phyloP scores from a whole-genome alignment of 139 green algal species.

The Gonium pectorale region DNA sequence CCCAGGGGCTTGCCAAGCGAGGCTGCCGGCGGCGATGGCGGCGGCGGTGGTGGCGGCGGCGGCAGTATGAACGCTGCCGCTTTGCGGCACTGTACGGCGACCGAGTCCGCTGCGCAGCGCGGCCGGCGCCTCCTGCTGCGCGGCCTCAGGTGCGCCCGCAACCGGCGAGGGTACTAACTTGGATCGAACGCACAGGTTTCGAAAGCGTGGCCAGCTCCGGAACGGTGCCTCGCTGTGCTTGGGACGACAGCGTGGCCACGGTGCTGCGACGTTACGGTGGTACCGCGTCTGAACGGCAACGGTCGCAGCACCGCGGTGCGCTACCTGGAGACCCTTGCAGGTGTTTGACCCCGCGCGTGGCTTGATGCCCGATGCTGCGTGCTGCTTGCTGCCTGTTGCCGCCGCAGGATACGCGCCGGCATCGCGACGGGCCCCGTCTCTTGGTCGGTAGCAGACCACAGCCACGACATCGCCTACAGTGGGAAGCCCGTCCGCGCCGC shows the following conservation, averaged over 20 bases:
- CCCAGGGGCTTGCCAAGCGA: not conserved
- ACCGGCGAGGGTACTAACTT: not conserved
- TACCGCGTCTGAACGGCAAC: too few species aligned
- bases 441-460: slow-evolving; percentile 14
- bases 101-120: not conserved
- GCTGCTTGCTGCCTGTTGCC: not conserved
- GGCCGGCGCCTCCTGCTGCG: not conserved
- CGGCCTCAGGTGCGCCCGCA: not conserved
- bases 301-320: too few species aligned
- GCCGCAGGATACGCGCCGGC: not conserved
- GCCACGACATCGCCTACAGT: not conserved
- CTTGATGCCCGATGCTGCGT: too few species aligned
- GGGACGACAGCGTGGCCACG: not conserved
- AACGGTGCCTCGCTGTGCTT: not conserved
- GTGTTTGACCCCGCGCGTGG: too few species aligned
- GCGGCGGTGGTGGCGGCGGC: not conserved
- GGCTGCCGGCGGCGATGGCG: not conserved
- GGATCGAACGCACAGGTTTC: not conserved
- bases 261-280: too few species aligned
- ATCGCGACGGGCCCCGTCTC: slow-evolving; percentile 3
- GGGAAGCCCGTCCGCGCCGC: slow-evolving; percentile 1
- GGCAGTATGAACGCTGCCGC: not conserved
- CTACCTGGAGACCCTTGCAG: too few species aligned
- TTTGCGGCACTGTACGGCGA: not conserved
- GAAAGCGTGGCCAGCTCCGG: not conserved